Evolutionary conservation across 768 basidiomycete genomes (phyloP), one percentile per base, ranked within the genome.

Genomic region (Tremella mesenterica): DNA sequence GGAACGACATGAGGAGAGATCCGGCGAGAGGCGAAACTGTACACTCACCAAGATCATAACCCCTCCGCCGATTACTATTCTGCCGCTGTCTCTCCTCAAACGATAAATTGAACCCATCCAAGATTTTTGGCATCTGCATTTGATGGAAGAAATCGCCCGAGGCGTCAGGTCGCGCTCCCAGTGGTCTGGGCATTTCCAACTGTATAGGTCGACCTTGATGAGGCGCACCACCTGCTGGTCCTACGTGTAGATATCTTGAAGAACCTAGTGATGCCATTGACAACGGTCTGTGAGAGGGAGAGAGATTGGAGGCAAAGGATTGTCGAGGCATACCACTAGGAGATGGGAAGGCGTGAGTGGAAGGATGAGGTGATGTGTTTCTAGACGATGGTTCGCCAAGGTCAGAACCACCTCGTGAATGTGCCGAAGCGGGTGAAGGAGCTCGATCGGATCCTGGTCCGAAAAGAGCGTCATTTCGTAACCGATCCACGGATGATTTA

Each of bases 171-270:
- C 60, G 33, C 13, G 57, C 57, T 16, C 60, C 60, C 4, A 65
- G 48, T 30, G 51, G 41, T 43, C 48, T 48, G 9, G 65, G 65
- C 61, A 66, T 63, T 27, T 55, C 48, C 3, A 63, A 46, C 43
- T 66, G 59, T 1, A 66, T 57, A 29, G 61, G 58, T 50, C 65
- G 48, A 14, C 65, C 65, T 43, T 60, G 58, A 56, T 65, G 64
- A 3, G 64, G 64, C 16, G 64, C 64, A 28, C 60, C 50, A 14
- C 64, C 56, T 2, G 58, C 56, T 1, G 58, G 60, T 10, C 63
- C 63, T 20, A 59, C 52, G 30, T 60, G 58, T 8, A 63, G 43
- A 50, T 59, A 58, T 23, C 58, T 48, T 14, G 44, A 48, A 12
- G 58, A 60, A 12, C 56, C 44, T 6, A 65, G 23, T 0, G 60